Conservation (phyloP, 2,329 filamentous ascomycete genomes). For the Venturia aucupariae region DNA sequence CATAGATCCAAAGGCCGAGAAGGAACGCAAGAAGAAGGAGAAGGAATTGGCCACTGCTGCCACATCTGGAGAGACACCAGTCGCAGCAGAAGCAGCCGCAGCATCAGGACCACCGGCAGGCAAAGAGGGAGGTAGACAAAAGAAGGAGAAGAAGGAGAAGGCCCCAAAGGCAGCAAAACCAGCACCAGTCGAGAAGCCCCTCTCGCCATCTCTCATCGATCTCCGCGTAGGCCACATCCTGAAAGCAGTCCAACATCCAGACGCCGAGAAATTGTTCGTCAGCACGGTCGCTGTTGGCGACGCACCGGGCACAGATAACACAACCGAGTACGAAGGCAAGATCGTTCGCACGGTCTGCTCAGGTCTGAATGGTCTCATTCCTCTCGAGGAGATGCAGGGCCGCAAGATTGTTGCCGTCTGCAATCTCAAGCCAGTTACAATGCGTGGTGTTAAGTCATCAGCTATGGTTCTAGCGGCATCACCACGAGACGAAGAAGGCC, state of each 20-base stretch:
- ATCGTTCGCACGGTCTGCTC: constrained; percentile 93
- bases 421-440: constrained; percentile 98
- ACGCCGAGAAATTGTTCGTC: constrained; percentile 91
- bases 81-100: constrained; percentile 31
- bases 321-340: constrained; percentile 82
- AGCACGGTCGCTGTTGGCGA: constrained; percentile 94
- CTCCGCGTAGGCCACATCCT: constrained; percentile 95
- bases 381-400: constrained; percentile 91
- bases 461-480: constrained; percentile 96
- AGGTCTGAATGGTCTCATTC: constrained; percentile 84
- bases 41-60: constrained; percentile 60
- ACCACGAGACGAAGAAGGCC: constrained; percentile 69
- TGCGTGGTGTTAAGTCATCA: constrained; percentile 75
- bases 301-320: constrained; percentile 75
- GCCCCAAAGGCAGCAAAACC: constrained; percentile 61
- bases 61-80: constrained; percentile 35
- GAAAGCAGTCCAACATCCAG: constrained; percentile 89
- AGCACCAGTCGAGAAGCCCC: constrained; percentile 57
- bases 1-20: constrained; percentile 86
- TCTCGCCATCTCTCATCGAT: constrained; percentile 81
- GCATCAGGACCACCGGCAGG: constrained; percentile 27
- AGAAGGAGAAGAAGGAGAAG: constrained; percentile 90
- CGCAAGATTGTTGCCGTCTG: constrained; percentile 92
- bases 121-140: constrained; percentile 43
- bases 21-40: constrained; percentile 94